Evolutionary conservation across 192 early-diverging fungal species (phyloP).

Genomic region (Rhizoclosmatium globosum): DNA sequence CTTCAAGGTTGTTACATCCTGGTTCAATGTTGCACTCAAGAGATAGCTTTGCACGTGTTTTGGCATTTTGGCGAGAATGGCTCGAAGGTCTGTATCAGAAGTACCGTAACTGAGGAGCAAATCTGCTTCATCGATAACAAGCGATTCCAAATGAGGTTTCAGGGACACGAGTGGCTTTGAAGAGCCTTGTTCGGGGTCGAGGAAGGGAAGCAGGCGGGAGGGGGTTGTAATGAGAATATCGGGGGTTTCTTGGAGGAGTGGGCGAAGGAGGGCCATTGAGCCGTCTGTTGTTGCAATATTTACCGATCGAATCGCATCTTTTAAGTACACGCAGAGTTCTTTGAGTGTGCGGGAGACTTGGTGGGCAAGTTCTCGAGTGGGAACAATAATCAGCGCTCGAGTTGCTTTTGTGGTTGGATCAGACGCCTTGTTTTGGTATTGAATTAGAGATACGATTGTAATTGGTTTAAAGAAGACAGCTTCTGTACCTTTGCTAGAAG

Average conservation of each 20-base stretch:
- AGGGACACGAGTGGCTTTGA: slow-evolving; percentile 49
- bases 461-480: background rate
- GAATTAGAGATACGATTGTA: background rate
- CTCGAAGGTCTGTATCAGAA: slow-evolving; percentile 87
- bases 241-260: slow-evolving; percentile 81
- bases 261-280: slow-evolving; percentile 43
- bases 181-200: slow-evolving; percentile 47
- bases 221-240: slow-evolving; percentile 93
- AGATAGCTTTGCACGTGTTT: slow-evolving; percentile 92
- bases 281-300: slow-evolving; percentile 68
- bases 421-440: slow-evolving; percentile 6
- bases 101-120: slow-evolving; percentile 89
- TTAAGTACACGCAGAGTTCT: slow-evolving; percentile 78
- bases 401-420: slow-evolving; percentile 52
- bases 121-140: slow-evolving; percentile 98
- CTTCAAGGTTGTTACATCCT: slow-evolving; percentile 87
- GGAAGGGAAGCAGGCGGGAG: slow-evolving; percentile 77
- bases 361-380: slow-evolving; percentile 93
- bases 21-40: slow-evolving; percentile 91
- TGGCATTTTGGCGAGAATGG: slow-evolving; percentile 77
- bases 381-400: slow-evolving; percentile 85
- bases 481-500: slow-evolving; percentile 66
- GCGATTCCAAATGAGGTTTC: slow-evolving; percentile 70
- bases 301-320: slow-evolving; percentile 66
- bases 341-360: slow-evolving; percentile 85